Conservation (phyloP, 257 asterid species). For the Penstemon newberryi region DNA sequence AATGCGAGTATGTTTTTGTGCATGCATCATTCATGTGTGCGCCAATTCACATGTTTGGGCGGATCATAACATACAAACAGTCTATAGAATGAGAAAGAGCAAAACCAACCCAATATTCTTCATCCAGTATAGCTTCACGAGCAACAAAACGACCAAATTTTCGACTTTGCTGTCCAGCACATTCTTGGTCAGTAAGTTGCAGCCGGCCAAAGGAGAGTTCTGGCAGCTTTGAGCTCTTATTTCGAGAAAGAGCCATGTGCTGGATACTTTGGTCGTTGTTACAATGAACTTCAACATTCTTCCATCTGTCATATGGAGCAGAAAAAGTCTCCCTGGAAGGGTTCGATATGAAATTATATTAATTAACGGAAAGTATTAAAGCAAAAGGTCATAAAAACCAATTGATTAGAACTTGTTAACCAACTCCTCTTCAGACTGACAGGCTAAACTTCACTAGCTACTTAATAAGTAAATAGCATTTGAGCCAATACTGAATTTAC, state of each 20-base stretch:
- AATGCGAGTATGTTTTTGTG: not conserved
- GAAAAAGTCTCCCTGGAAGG: slow-evolving; percentile 61
- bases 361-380: no score
- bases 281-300: slow-evolving; percentile 83
- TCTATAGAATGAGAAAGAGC: slow-evolving; percentile 25
- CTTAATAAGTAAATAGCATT: no score
- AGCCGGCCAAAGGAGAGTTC: slow-evolving; percentile 66
- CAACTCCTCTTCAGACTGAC: no score
- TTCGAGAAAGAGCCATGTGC: slow-evolving; percentile 47
- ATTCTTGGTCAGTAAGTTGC: slow-evolving; percentile 73
- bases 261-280: slow-evolving; percentile 57
- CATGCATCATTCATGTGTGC: not conserved
- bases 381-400: no score
- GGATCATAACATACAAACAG: slow-evolving; percentile 8
- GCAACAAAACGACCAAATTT: slow-evolving; percentile 83
- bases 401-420: no score
- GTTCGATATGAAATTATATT: not conserved
- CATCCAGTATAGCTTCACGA: slow-evolving; percentile 81
- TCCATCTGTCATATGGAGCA: slow-evolving; percentile 42
- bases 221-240: slow-evolving; percentile 46
- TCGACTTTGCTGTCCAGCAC: slow-evolving; percentile 47
- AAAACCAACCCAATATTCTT: slow-evolving; percentile 93
- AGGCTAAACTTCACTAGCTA: no score
- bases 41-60: slow-evolving; percentile 9
- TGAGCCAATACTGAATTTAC: no score